These are phyloP conservation scores for Claviceps humidiphila DNA, from an alignment of 2,329 filamentous ascomycete genomes.

Conservation along the genomic window DNA sequence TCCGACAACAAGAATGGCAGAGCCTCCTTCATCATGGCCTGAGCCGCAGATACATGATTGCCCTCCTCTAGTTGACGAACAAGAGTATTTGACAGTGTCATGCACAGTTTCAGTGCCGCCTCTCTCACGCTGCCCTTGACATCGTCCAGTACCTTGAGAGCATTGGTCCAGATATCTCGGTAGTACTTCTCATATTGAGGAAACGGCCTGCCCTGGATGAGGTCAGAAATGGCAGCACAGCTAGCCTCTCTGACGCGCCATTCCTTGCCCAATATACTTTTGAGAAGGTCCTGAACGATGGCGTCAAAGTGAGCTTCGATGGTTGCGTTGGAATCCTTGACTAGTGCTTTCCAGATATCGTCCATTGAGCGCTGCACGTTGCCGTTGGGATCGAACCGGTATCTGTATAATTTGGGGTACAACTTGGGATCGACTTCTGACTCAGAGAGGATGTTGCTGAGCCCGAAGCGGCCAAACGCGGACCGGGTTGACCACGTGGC, in stretches of 20 bases:
- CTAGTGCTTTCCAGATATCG: slow-evolving; percentile 92
- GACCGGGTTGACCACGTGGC: slow-evolving; percentile 96
- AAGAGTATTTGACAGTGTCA: slow-evolving; percentile 70
- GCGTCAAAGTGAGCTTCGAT: slow-evolving; percentile 74
- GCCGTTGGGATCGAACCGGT: slow-evolving; percentile 86
- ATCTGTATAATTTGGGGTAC: slow-evolving; percentile 88
- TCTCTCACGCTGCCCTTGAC: slow-evolving; percentile 82
- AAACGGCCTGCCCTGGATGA: slow-evolving; percentile 69
- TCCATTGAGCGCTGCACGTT: slow-evolving; percentile 95
- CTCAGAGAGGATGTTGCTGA: slow-evolving; percentile 84
- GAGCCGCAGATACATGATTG: slow-evolving; percentile 54
- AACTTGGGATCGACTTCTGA: slow-evolving; percentile 82
- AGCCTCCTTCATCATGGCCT: slow-evolving; percentile 71
- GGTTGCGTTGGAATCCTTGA: slow-evolving; percentile 69
- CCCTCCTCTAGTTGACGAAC: slow-evolving; percentile 76
- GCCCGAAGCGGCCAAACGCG: slow-evolving; percentile 84
- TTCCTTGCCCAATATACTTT: slow-evolving; percentile 76
- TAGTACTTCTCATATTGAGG: slow-evolving; percentile 74
- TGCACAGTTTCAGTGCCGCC: slow-evolving; percentile 70
- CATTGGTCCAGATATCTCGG: slow-evolving; percentile 68
- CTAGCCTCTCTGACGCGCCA: slow-evolving; percentile 90
- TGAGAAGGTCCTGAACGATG: slow-evolving; percentile 78
- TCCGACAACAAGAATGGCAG: slow-evolving; percentile 83
- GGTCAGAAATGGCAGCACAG: slow-evolving; percentile 76
- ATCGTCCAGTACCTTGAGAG: slow-evolving; percentile 87